Evolutionary conservation across 495 filamentous ascomycete genomes (phyloP), one percentile per base, ranked within the genome.

Genomic region (Penicillium canescens): DNA sequence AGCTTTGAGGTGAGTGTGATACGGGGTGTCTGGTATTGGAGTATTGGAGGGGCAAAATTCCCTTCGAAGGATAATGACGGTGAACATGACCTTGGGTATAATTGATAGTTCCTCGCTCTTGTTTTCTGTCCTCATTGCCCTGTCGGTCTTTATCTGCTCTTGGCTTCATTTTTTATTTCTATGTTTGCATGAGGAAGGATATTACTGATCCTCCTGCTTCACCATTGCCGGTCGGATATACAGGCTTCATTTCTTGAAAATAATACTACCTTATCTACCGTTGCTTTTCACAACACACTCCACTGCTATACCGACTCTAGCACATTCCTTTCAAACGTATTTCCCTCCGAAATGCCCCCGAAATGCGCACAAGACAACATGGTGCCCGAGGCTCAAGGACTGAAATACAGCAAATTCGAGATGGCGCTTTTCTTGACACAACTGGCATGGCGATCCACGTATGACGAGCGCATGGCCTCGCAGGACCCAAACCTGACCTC

Each of bases 391-490:
- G 65, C 63, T 24, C 62, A 66, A 43, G 73, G 71, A n/a, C 56
- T 76, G 34, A 66, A 58, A 48, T 76, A 76, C 57, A 70, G 73
- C 52, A 70, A 76, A 61, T 73, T 67, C 45, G 71, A 76, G 42
- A 76, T 76, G 73, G 67, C 68, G 1, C 65, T 73, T 36, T 76
- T 76, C 50, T 66, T 67, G 34, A 71, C 73, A 23, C 70, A 73
- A 48, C 52, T 76, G 21, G 66, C 67, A 9, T 76, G 73, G 28
- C 65, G 74, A 42, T 61, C 71, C 21, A 76, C 73, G 5, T 67
- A 72, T 28, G 70, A 76, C n/a, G 63, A 62, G 13, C 70, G 73
- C 14, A 59, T 68, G 55, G 67, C 65, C 5, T 65, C 68, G 1
- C 50, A 69, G 38, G 68, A 76, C 46, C 50, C 61, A 39, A 76